These are phyloP conservation scores for Cephalotrichum gorgonifer DNA, from an alignment of 2,329 filamentous ascomycete species.

Conservation along the genomic window DNA sequence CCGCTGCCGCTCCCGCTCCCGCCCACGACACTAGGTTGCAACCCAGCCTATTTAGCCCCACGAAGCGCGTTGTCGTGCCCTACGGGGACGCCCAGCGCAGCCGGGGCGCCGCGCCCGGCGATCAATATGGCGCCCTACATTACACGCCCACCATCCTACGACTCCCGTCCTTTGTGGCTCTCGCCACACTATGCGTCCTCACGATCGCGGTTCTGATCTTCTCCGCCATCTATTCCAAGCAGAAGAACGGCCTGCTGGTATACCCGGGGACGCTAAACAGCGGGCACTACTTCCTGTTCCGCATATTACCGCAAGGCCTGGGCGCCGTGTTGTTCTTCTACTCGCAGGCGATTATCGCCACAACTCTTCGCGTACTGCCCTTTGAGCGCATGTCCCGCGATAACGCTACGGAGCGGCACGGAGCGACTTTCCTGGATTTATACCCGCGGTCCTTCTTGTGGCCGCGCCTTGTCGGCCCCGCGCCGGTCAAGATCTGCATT, in stretches of 20 bases:
- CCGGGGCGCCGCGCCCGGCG: constrained; percentile 6
- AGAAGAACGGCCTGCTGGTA: constrained; percentile 52
- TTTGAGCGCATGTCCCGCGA: constrained; percentile 68
- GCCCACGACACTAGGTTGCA: background rate
- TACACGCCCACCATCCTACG: constrained; percentile 60
- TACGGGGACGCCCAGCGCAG: constrained; percentile 13
- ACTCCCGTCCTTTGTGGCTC: constrained; percentile 47
- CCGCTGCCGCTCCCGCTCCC: no score
- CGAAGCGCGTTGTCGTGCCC: constrained; percentile 22
- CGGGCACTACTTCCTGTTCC: constrained; percentile 72
- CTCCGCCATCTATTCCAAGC: constrained; percentile 57
- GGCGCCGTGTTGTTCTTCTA: constrained; percentile 65
- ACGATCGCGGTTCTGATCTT: constrained; percentile 67
- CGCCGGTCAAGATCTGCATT: constrained; percentile 55
- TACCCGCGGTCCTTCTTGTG: constrained; percentile 61
- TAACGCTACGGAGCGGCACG: constrained; percentile 44
- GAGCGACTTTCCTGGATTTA: constrained; percentile 58
- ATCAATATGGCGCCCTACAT: constrained; percentile 11
- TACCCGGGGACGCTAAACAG: constrained; percentile 60
- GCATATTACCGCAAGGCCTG: constrained; percentile 72
- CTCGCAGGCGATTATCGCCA: constrained; percentile 61
- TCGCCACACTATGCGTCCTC: constrained; percentile 51
- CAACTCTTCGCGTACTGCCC: constrained; percentile 67
- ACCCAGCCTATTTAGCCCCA: constrained; percentile 1
- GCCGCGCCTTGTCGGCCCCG: constrained; percentile 49